Evolutionary conservation across 208 protist species (phyloP).

Genomic region (Crithidia thermophila): DNA sequence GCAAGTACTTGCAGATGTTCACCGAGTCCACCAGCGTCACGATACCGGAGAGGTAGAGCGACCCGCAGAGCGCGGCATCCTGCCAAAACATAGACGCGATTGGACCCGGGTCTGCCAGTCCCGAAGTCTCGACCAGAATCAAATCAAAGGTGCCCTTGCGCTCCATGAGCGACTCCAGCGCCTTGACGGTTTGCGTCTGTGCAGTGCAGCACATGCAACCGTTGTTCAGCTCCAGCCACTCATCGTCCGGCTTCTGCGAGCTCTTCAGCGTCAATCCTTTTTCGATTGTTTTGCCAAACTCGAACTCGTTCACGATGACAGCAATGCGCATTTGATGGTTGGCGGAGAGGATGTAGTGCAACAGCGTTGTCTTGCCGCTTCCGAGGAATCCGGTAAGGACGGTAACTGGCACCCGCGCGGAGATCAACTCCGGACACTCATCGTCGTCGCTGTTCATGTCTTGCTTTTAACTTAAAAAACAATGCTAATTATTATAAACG

Average conservation of each 20-base stretch:
- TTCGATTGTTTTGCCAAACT: constrained; percentile 92
- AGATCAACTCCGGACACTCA: constrained; percentile 83
- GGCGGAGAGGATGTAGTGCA: constrained; percentile 92
- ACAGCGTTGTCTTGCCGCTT: constrained; percentile 94
- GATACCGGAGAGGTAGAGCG: constrained; percentile 88
- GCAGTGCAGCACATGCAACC: constrained; percentile 97
- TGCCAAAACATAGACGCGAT: constrained; percentile 96
- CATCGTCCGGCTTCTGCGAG: constrained; percentile 92
- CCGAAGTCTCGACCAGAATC: constrained; percentile 91
- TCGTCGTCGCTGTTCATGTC: no score
- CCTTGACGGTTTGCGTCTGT: constrained; percentile 83
- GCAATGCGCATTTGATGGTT: constrained; percentile 91
- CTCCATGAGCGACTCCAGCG: constrained; percentile 84
- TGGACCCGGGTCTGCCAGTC: constrained; percentile 93
- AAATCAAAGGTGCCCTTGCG: constrained; percentile 90
- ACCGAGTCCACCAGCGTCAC: constrained; percentile 90
- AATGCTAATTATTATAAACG: constrained; percentile 39
- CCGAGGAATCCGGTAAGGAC: constrained; percentile 96
- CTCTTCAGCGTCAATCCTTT: constrained; percentile 91
- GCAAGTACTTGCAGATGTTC: constrained; percentile 83
- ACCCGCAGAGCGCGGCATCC: constrained; percentile 82
- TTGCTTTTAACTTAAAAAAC: no score
- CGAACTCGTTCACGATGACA: constrained; percentile 96
- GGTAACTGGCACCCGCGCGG: constrained; percentile 83
- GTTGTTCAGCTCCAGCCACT: constrained; percentile 96